Evolutionary conservation across 106 monocot species (phyloP).

Genomic region (Triglochin maritima): DNA sequence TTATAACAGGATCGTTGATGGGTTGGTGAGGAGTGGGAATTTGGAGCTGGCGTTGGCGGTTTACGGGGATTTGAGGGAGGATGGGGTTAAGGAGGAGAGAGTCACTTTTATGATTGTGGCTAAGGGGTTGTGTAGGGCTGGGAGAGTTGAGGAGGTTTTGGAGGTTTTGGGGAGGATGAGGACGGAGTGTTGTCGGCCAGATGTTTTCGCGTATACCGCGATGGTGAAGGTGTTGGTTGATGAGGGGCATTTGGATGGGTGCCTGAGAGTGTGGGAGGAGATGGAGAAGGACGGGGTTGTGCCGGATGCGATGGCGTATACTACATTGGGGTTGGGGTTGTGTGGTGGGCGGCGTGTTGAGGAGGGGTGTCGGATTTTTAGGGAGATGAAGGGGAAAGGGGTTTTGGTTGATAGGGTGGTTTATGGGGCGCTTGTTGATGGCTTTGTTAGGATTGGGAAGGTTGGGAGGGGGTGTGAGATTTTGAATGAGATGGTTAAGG

Average conservation of each 20-base stretch:
- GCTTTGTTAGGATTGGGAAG: slow-evolving; percentile 43
- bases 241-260: slow-evolving; percentile 48
- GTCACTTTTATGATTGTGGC: slow-evolving; percentile 71
- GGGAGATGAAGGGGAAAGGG: slow-evolving; percentile 56
- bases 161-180: slow-evolving; percentile 53
- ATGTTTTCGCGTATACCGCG: slow-evolving; percentile 84
- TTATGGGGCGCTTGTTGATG: slow-evolving; percentile 54
- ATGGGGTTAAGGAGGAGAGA: slow-evolving; percentile 50
- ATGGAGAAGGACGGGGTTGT: slow-evolving; percentile 50
- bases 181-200: slow-evolving; percentile 51
- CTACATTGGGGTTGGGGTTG: slow-evolving; percentile 48
- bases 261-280: slow-evolving; percentile 78
- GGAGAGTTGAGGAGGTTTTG: slow-evolving; percentile 38
- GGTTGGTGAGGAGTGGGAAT: slow-evolving; percentile 35
- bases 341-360: slow-evolving; percentile 43
- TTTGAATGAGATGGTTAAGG: slow-evolving; percentile 72
- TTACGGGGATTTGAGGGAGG: slow-evolving; percentile 42
- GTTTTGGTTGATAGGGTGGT: slow-evolving; percentile 55
- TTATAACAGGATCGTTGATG: slow-evolving; percentile 69
- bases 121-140: slow-evolving; percentile 50
- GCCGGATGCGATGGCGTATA: slow-evolving; percentile 67
- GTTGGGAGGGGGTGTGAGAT: slow-evolving; percentile 41
- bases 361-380: slow-evolving; percentile 34
- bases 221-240: slow-evolving; percentile 49
- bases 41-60: slow-evolving; percentile 57